A percentile compares a stretch with the other conserved stretches of the same genome.
phyloP scores from a whole-genome alignment of 1,284 basidiomycete genomes.

The Leccinum pallidistipes region DNA sequence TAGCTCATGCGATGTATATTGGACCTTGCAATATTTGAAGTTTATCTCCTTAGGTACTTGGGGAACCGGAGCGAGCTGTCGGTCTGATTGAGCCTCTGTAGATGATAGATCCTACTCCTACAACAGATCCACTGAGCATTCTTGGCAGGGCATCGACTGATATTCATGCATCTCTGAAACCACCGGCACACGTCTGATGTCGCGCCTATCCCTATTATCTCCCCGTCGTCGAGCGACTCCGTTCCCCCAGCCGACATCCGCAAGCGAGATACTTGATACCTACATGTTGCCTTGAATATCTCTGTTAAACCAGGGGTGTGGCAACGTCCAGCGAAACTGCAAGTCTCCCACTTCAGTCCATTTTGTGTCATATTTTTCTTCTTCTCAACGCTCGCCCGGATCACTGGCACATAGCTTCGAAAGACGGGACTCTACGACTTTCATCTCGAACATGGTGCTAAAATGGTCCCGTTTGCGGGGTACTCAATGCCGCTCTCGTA shows the following conservation, averaged over 20 bases:
- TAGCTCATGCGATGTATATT: slow-evolving; percentile 38
- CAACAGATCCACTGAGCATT: background rate
- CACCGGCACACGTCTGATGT: no score
- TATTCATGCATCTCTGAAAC: no score
- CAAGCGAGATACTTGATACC: no score
- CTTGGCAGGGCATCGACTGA: background rate
- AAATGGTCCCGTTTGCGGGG: slow-evolving; percentile 97
- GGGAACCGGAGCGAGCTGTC: background rate
- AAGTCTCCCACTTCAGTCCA: slow-evolving; percentile 2
- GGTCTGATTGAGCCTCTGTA: background rate
- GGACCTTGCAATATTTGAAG: slow-evolving; percentile 40
- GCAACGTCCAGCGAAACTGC: slow-evolving; percentile 24
- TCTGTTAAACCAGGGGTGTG: slow-evolving; percentile 10
- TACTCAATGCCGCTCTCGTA: slow-evolving; percentile 95
- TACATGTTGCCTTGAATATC: no score
- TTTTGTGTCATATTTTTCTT: background rate
- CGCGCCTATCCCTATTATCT: no score
- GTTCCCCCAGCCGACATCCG: no score
- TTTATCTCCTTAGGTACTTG: background rate
- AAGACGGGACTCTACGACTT: slow-evolving; percentile 88
- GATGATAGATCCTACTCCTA: background rate
- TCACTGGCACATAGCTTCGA: slow-evolving; percentile 16
- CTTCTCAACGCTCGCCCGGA: background rate
- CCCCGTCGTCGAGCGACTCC: no score
- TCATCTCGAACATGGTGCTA: slow-evolving; percentile 82